Base-by-base conservation (phyloP, 768 basidiomycete species). In the Lentinula guzmanii region DNA sequence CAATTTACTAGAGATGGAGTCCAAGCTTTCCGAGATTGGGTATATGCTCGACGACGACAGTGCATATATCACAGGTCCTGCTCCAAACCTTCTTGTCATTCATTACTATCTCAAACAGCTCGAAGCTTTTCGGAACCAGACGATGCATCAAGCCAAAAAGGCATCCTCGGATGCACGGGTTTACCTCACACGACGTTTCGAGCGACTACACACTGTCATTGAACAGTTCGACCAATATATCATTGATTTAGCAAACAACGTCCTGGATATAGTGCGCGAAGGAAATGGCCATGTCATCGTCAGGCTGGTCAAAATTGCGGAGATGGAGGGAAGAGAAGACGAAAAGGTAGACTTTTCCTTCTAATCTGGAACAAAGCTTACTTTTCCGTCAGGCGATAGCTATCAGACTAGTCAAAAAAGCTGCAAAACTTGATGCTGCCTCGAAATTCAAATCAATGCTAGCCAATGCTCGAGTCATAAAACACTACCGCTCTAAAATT, bases 361-460 rank as follows among this genome's bases (percentile, higher is more conserved):
- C 45, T 39, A 33, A 43, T 42, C 15, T 45, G 24, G 13, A 52
- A 16, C 18, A 34, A 35, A 13, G 9, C 46, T 62, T 45, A 62
- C 60, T 39, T 57, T 51, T 54, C 10, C 33, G 1, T 24, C 54
- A 96, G 95, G 93, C 96, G 6, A 87, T 97, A 35, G 95, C 92
- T 41, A 91, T 98, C 70, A 85, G 90, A 37, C 88, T 99, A 21
- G 90, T 98, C 61, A 96, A 95, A 73, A 96, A 95, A 72, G 89
- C 92, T 1, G 92, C 93, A 6, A 95, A 93, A 69, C 80, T 91
- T 71, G 95, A 96, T 67, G 91, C 94, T 18, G 93, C 97, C 1
- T 88, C 92, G 10, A 95, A 93, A 72, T 95, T 93, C 77, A 91
- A 86, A 69, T 96, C 93, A 13, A 86, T 95, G 82, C 90, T 93